phyloP scores from a whole-genome alignment of 192 early-diverging fungal species.

The Entomortierella parvispora region DNA sequence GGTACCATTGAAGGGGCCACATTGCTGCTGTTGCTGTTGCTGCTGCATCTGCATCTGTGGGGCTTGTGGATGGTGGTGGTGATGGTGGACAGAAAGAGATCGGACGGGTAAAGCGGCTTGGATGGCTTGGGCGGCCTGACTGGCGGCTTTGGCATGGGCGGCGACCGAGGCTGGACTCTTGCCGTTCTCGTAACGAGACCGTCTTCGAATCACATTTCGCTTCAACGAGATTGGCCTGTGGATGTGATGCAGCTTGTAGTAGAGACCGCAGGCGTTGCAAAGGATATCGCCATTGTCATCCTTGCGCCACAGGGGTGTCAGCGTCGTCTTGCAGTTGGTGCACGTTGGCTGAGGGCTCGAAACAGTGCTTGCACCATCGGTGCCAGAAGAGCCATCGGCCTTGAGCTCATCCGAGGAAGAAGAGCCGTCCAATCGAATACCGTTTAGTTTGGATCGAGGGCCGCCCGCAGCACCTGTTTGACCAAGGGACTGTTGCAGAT shows the following conservation, averaged over 20 bases:
- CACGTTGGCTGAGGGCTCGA: slow-evolving; percentile 62
- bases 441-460: slow-evolving; percentile 15
- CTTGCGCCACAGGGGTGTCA: slow-evolving; percentile 95
- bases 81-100: no score
- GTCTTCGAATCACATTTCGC: slow-evolving; percentile 60
- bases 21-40: slow-evolving; percentile 1
- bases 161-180: slow-evolving; percentile 1
- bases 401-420: slow-evolving; percentile 8
- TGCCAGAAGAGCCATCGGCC: neutral
- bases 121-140: neutral
- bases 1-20: no score
- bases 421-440: neutral
- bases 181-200: slow-evolving; percentile 61
- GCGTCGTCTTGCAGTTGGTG: slow-evolving; percentile 81
- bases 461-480: slow-evolving; percentile 14
- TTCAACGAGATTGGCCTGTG: slow-evolving; percentile 63
- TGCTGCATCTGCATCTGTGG: neutral
- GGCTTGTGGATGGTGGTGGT: no score
- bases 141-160: neutral
- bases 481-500: slow-evolving; percentile 32
- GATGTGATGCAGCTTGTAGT: slow-evolving; percentile 65
- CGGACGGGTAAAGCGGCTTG: no score
- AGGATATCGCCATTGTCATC: slow-evolving; percentile 58
- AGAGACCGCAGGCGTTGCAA: slow-evolving; percentile 66
- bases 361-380: slow-evolving; percentile 13